Conservation (phyloP, 1,139 yeast genomes). For the Hemisphaericaspora xylofermentans region DNA sequence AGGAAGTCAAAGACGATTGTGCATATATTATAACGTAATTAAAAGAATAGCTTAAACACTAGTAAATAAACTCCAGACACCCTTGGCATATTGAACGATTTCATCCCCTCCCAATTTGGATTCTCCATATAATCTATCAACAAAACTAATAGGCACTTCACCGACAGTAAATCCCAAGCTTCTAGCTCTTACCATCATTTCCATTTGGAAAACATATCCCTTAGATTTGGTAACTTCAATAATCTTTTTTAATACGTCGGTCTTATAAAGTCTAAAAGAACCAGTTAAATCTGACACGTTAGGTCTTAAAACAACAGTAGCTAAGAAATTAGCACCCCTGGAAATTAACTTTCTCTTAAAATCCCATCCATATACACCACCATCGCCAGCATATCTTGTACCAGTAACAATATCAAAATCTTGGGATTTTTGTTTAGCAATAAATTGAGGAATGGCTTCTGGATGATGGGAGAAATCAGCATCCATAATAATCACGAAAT, state of each 20-base stretch:
- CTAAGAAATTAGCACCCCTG: slow-evolving; percentile 80
- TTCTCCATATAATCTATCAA: slow-evolving; percentile 80
- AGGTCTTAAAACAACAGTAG: slow-evolving; percentile 71
- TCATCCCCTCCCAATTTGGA: slow-evolving; percentile 82
- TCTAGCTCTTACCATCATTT: slow-evolving; percentile 84
- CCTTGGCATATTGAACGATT: slow-evolving; percentile 74
- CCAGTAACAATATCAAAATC: slow-evolving; percentile 83
- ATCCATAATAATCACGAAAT: slow-evolving; percentile 80
- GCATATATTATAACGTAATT: no score
- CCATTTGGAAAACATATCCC: slow-evolving; percentile 89
- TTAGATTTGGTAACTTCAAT: slow-evolving; percentile 71
- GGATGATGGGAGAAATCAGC: slow-evolving; percentile 87
- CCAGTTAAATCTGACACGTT: slow-evolving; percentile 77
- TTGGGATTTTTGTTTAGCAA: slow-evolving; percentile 62
- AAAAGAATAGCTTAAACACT: slow-evolving; percentile 50
- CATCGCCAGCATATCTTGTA: slow-evolving; percentile 77
- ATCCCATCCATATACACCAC: slow-evolving; percentile 88
- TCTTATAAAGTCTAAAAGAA: slow-evolving; percentile 74
- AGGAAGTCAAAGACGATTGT: no score
- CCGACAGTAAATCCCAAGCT: slow-evolving; percentile 69
- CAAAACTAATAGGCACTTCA: slow-evolving; percentile 79
- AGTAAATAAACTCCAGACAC: slow-evolving; percentile 69
- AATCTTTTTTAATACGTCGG: slow-evolving; percentile 63
- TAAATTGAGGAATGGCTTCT: slow-evolving; percentile 74
- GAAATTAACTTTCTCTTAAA: slow-evolving; percentile 76